A percentile compares a stretch with the other conserved stretches of the same genome.
These are phyloP conservation scores for Herpetomonas tarakana DNA, from an alignment of 208 protist genomes.

Conservation along the genomic window DNA sequence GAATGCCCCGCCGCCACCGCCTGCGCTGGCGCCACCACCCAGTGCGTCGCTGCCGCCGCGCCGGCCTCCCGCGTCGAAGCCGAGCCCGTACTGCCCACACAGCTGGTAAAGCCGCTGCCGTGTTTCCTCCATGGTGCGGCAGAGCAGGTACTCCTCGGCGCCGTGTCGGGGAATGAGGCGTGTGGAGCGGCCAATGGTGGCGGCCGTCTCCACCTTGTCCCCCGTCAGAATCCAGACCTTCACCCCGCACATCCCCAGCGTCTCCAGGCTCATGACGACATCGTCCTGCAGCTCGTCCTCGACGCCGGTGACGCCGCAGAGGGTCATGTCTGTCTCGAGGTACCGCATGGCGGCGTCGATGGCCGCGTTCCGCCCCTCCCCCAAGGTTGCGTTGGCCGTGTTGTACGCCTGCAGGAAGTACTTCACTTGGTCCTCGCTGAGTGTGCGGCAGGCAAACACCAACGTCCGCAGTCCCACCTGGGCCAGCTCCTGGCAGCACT, in stretches of 20 bases:
- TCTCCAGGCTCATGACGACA: slow-evolving; percentile 92
- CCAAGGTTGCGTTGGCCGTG: slow-evolving; percentile 42
- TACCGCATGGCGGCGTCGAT: slow-evolving; percentile 73
- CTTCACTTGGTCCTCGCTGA: slow-evolving; percentile 85
- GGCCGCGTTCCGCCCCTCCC: slow-evolving; percentile 39
- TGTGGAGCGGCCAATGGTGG: slow-evolving; percentile 93
- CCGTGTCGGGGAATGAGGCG: slow-evolving; percentile 84
- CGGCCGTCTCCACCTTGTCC: slow-evolving; percentile 97
- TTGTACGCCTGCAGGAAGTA: slow-evolving; percentile 71
- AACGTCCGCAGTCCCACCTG: slow-evolving; percentile 95
- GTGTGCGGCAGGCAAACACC: slow-evolving; percentile 83
- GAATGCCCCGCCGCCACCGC: background rate
- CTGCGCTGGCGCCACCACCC: background rate
- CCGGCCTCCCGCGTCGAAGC: background rate
- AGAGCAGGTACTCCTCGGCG: slow-evolving; percentile 50
- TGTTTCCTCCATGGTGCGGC: slow-evolving; percentile 31
- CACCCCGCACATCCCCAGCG: slow-evolving; percentile 96
- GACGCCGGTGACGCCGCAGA: slow-evolving; percentile 96
- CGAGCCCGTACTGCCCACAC: slow-evolving; percentile 17
- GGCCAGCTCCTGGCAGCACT: slow-evolving; percentile 97
- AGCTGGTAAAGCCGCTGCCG: slow-evolving; percentile 35
- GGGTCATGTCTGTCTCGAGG: slow-evolving; percentile 88
- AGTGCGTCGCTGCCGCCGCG: background rate
- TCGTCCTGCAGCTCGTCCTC: slow-evolving; percentile 98
- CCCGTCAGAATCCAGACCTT: slow-evolving; percentile 99